phyloP scores from a whole-genome alignment of 352 stramenopile species.

The Pythium rhizo-oryzae region DNA sequence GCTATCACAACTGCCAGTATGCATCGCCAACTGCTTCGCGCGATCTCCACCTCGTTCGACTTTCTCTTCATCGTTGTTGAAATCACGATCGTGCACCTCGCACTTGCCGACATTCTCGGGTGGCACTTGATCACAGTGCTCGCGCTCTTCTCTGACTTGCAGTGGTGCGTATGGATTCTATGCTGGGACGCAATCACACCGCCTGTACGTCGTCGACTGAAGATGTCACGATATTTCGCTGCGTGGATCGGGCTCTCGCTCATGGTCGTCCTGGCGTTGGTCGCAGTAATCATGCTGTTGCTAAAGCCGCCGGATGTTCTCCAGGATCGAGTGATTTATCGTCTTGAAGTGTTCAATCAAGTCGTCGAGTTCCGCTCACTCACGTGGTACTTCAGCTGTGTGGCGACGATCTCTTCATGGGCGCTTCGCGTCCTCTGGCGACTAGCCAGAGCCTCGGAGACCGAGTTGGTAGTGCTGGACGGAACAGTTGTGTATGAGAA shows the following conservation, averaged over 20 bases:
- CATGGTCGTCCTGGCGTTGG: neutral
- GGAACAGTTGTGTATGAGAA: constrained; percentile 10
- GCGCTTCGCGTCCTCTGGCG: constrained; percentile 8
- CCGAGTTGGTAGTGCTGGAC: constrained; percentile 13
- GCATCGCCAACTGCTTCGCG: constrained; percentile 33
- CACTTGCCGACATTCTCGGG: constrained; percentile 23
- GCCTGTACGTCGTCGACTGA: neutral
- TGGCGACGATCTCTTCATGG: constrained; percentile 8
- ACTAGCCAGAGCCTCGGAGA: neutral
- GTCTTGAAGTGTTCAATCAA: neutral
- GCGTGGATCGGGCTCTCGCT: neutral
- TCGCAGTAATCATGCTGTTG: neutral
- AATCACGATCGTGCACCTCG: constrained; percentile 30
- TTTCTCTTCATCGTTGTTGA: constrained; percentile 41
- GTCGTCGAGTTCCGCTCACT: constrained; percentile 5
- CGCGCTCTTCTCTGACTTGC: neutral
- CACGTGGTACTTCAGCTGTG: constrained; percentile 7
- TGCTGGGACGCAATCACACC: constrained; percentile 10
- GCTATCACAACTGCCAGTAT: neutral
- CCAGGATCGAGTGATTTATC: neutral
- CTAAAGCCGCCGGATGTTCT: neutral
- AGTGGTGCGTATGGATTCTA: constrained; percentile 10
- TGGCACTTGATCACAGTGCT: neutral
- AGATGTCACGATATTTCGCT: neutral
- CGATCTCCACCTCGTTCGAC: constrained; percentile 43